Conservation (phyloP, 2,329 filamentous ascomycete genomes). For the Colletotrichum kahawae region DNA sequence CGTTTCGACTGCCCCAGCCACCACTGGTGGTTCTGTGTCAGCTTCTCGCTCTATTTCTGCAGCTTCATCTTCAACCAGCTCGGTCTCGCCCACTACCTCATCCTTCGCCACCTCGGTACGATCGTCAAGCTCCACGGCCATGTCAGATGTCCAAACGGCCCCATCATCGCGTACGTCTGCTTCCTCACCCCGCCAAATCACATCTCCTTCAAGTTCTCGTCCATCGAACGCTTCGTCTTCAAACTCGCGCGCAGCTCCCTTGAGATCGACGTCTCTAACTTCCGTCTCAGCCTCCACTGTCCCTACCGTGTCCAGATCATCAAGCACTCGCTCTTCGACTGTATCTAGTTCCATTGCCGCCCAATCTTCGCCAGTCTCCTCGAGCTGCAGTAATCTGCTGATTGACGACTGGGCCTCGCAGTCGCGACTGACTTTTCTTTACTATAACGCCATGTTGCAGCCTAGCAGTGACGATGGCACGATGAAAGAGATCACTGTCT, state of each 20-base stretch:
- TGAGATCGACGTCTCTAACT: background rate
- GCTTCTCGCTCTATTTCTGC: background rate
- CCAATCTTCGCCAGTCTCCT: conserved; percentile 10
- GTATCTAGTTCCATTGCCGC: background rate
- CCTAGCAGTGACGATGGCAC: conserved; percentile 62
- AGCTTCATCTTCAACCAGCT: background rate
- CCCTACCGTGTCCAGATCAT: background rate
- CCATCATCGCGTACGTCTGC: background rate
- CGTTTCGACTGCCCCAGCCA: background rate
- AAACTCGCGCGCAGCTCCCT: background rate
- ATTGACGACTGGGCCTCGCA: conserved; percentile 68
- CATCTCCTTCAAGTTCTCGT: background rate
- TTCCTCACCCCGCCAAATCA: background rate
- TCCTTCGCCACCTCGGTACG: background rate
- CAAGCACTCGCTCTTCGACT: background rate
- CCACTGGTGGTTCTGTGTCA: background rate
- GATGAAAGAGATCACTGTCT: conserved; percentile 60
- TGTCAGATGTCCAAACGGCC: background rate
- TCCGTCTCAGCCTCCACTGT: background rate
- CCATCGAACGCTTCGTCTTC: background rate
- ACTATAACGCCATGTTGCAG: conserved; percentile 62
- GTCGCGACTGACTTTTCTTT: conserved; percentile 65
- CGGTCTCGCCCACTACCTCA: background rate
- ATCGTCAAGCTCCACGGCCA: background rate
- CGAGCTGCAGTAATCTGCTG: conserved; percentile 46